Evolutionary conservation across 768 basidiomycete species (phyloP), one percentile per base, ranked within the genome.

Genomic region (Rhodotorula diobovata): DNA sequence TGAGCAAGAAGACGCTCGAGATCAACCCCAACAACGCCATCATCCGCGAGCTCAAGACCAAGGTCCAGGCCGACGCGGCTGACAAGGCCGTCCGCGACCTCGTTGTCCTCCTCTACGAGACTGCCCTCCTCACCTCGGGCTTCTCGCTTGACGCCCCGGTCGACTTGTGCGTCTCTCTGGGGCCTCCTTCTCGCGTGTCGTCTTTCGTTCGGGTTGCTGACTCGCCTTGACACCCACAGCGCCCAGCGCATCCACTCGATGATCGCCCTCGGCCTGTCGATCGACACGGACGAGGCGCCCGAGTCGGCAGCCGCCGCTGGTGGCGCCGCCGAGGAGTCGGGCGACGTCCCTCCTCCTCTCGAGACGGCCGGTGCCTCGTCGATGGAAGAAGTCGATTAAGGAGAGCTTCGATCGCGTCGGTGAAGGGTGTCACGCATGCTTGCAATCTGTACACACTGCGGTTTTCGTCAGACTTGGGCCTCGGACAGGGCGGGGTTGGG

Each of bases 201-300:
- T 23, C 25, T 10, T 10, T 28, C 48, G 25, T 28, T 50, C 48
- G 4, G 8, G 46, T 25, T 48, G 4, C 46, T 48, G 9, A 10
- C 25, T 46, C 45, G 11, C 45, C 21, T 46, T 21, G 45, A 2
- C 45, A 18, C 48, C 48, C 48, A 50, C 48, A 50, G 48, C 81
- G 90, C 93, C 71, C 89, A 90, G 85, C 90, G 95, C 75, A 97
- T 98, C 81, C 87, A 95, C 85, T 88, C 93, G 72, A 97, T 97
- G 95, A 94, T 99, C 81, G 85, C 90, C 79, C 73, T 53, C 74
- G 85, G 86, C 48, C 85, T 93, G 76, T 91, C 90, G 78, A 87
- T 94, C 70, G 91, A 94, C 78, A 90, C 91, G 70, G 90, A 91
- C 56, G 91, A 92, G 53, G 30, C 34, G 30, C 4, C 87, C 61